Evolutionary conservation across 257 asterid genomes (phyloP).

Genomic region (Ilex aquifolium): DNA sequence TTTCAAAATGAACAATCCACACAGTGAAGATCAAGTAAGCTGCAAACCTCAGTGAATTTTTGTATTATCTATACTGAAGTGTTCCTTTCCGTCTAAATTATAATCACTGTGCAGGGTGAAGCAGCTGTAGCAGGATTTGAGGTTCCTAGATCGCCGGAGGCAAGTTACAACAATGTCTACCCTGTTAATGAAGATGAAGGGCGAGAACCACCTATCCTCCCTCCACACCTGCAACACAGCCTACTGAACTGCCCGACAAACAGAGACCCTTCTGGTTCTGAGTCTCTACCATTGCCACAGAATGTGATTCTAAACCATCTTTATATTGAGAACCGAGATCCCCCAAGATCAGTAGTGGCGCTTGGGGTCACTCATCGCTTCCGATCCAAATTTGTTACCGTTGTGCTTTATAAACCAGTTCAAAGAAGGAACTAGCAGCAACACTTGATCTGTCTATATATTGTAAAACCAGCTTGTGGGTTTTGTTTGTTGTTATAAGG

Average conservation of each 20-base stretch:
- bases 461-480: no score
- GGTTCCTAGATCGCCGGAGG: conserved; percentile 71
- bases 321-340: conserved; percentile 68
- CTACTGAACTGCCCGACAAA: conserved; percentile 44
- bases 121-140: conserved; percentile 78
- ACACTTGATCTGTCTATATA: conserved; percentile 4
- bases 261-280: conserved; percentile 30
- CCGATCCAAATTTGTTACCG: conserved; percentile 76
- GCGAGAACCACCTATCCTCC: conserved; percentile 69
- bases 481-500: conserved; percentile 1
- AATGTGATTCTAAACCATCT: conserved; percentile 80
- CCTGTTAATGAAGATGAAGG: conserved; percentile 75
- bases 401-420: conserved; percentile 90
- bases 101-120: conserved; percentile 46
- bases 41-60: background rate
- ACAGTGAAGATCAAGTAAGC: conserved; percentile 61
- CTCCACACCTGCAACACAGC: conserved; percentile 73
- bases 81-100: background rate
- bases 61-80: background rate
- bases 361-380: conserved; percentile 86
- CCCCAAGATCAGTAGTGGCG: conserved; percentile 68
- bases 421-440: conserved; percentile 51
- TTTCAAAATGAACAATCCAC: conserved; percentile 45
- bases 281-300: conserved; percentile 60
- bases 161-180: conserved; percentile 71